Conservation (phyloP, 257 asterid genomes). For the Jacaranda mimosifolia region DNA sequence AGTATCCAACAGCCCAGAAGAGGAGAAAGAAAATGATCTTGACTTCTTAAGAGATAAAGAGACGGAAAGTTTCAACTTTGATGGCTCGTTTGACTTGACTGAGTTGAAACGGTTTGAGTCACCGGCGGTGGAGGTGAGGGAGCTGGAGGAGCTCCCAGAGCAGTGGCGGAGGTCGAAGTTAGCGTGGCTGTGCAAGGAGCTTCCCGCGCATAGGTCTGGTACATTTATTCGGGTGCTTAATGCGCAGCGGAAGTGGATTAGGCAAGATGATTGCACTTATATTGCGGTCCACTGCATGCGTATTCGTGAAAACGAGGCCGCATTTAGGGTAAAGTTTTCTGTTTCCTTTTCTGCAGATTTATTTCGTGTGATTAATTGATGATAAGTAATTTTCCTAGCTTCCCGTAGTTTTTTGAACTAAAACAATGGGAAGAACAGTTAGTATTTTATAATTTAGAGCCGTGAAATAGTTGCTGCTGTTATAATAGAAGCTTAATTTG, state of each 20-base stretch:
- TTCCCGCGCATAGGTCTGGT: conserved; percentile 75
- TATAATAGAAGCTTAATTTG: no score
- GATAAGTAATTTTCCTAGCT: conserved; percentile 10
- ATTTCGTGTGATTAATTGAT: conserved; percentile 15
- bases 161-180: conserved; percentile 92
- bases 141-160: conserved; percentile 90
- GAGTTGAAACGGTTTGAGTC: conserved; percentile 71
- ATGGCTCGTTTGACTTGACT: conserved; percentile 59
- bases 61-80: conserved; percentile 51
- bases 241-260: conserved; percentile 92
- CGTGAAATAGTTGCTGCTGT: no score
- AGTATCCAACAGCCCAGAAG: conserved; percentile 34
- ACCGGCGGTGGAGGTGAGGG: conserved; percentile 69
- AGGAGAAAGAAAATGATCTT: conserved; percentile 27
- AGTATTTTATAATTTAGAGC: background rate
- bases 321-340: conserved; percentile 63
- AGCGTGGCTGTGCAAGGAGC: conserved; percentile 99
- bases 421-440: background rate
- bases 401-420: conserved; percentile 5
- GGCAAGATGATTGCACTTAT: conserved; percentile 82
- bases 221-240: conserved; percentile 77
- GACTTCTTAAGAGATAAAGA: conserved; percentile 40
- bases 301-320: conserved; percentile 82
- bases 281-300: conserved; percentile 74
- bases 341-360: background rate